phyloP scores from a whole-genome alignment of 108 stramenopile species.

The Skeletonema tropicum region DNA sequence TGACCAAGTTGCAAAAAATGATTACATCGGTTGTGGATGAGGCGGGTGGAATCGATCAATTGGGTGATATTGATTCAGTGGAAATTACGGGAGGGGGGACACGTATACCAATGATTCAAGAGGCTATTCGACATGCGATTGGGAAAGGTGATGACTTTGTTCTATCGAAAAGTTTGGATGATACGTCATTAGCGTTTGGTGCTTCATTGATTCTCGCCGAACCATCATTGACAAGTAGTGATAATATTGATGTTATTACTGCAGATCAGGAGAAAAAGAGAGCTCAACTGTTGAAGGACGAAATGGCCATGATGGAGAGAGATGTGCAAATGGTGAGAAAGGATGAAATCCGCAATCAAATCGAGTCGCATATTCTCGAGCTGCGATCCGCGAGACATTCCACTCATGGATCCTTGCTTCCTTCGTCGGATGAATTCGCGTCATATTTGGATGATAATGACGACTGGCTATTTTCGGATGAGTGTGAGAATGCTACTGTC shows the following conservation, averaged over 20 bases:
- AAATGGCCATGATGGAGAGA: conserved; percentile 36
- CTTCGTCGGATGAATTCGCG: conserved; percentile 39
- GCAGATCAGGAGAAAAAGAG: conserved; percentile 17
- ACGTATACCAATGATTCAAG: conserved; percentile 63
- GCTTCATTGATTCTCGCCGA: conserved; percentile 33
- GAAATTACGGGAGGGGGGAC: conserved; percentile 63
- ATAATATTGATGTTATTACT: not conserved
- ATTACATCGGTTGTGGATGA: conserved; percentile 25
- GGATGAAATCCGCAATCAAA: conserved; percentile 48
- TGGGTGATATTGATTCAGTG: conserved; percentile 5
- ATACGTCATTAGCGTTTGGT: conserved; percentile 61
- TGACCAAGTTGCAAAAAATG: conserved; percentile 27
- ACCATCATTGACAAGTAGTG: no score
- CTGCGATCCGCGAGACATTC: conserved; percentile 55
- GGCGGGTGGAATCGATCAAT: conserved; percentile 5
- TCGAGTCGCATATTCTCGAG: conserved; percentile 57
- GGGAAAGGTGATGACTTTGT: conserved; percentile 27
- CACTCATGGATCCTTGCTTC: conserved; percentile 44
- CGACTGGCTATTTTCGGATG: conserved; percentile 61
- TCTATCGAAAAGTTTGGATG: conserved; percentile 58
- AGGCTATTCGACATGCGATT: conserved; percentile 33
- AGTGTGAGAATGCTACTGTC: conserved; percentile 41
- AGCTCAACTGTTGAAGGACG: conserved; percentile 23
- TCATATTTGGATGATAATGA: conserved; percentile 45
- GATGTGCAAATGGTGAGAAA: conserved; percentile 42